These are phyloP conservation scores for Hyphopichia pseudoburtonii DNA, from an alignment of 1,139 yeast genomes.

Conservation along the genomic window DNA sequence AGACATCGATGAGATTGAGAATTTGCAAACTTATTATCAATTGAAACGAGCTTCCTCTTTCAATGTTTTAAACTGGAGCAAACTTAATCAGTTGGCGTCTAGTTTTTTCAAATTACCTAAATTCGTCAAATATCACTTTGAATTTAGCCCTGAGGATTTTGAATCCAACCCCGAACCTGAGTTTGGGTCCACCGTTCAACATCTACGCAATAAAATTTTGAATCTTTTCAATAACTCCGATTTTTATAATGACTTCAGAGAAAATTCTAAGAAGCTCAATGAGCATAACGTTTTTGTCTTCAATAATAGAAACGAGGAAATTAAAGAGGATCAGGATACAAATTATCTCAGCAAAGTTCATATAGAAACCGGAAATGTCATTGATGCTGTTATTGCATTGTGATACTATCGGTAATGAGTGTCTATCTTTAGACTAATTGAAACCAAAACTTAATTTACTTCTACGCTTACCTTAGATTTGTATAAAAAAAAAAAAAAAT, in stretches of 20 bases:
- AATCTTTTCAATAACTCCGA: constrained; percentile 54
- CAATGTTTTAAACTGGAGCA: constrained; percentile 25
- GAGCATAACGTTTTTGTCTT: constrained; percentile 27
- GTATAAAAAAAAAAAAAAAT: too few species aligned
- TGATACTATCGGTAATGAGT: too few species aligned
- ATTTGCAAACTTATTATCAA: constrained; percentile 27
- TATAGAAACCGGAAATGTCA: constrained; percentile 66
- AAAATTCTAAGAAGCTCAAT: constrained; percentile 16
- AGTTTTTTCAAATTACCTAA: constrained; percentile 23
- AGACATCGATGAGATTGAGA: constrained; percentile 16
- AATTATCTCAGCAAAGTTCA: constrained; percentile 59
- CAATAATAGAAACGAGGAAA: constrained; percentile 28
- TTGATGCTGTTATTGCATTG: constrained; percentile 44
- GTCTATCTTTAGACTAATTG: too few species aligned
- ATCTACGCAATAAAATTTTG: constrained; percentile 55
- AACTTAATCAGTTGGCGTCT: constrained; percentile 27
- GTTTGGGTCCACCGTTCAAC: constrained; percentile 65
- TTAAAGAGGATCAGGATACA: constrained; percentile 31
- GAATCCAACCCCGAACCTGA: constrained; percentile 58
- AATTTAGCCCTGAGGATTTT: constrained; percentile 80
- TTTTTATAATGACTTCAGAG: constrained; percentile 28
- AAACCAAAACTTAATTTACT: too few species aligned
- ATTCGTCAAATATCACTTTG: constrained; percentile 64
- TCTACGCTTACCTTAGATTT: too few species aligned
- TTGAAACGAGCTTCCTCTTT: constrained; percentile 27